phyloP scores from a whole-genome alignment of 257 asterid genomes.

The Lithospermum erythrorhizon region DNA sequence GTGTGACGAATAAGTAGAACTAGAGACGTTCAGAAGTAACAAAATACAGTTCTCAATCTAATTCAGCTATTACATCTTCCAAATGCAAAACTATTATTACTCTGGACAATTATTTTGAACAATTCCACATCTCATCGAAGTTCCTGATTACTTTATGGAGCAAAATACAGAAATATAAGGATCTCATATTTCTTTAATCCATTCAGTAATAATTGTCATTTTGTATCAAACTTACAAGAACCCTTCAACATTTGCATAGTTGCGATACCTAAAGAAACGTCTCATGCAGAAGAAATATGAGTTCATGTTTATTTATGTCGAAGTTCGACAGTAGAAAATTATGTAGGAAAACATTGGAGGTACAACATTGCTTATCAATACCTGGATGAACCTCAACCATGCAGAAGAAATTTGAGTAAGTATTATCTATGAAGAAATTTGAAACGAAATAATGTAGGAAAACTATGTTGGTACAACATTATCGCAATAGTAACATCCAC shows the following conservation, averaged over 20 bases:
- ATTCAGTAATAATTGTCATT: neutral
- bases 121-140: neutral
- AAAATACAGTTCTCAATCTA: too few relatives aligned
- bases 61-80: neutral
- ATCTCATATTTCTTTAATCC: too few relatives aligned
- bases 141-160: neutral
- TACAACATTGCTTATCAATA: too few relatives aligned
- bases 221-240: neutral
- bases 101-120: neutral
- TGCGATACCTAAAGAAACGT: too few relatives aligned
- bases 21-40: too few relatives aligned
- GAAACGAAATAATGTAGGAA: neutral
- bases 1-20: too few relatives aligned
- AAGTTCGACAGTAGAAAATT: too few relatives aligned
- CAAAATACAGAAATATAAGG: neutral
- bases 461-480: neutral
- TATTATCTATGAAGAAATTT: neutral
- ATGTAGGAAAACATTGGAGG: too few relatives aligned
- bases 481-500: neutral
- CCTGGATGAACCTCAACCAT: too few relatives aligned
- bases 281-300: too few relatives aligned
- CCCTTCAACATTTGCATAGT: too few relatives aligned
- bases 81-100: neutral
- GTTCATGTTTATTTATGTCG: too few relatives aligned
- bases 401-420: neutral